Conservation (phyloP, 2,329 filamentous ascomycete species). For the Colletotrichum limetticola region DNA sequence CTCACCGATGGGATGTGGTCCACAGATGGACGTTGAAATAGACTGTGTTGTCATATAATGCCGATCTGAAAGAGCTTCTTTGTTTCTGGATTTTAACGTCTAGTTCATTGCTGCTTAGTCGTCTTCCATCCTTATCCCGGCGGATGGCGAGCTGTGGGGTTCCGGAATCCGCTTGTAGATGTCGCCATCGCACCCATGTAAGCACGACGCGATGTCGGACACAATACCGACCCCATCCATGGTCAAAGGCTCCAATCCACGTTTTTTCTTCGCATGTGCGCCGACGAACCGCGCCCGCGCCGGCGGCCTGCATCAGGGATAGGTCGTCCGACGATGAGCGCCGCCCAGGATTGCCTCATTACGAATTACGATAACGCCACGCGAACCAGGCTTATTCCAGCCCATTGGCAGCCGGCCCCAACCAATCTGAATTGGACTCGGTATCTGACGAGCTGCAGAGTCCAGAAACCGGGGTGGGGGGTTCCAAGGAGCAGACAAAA, state of each 20-base stretch:
- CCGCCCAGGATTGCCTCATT: constrained; percentile 4
- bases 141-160: constrained; percentile 16
- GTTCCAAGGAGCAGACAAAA: neutral
- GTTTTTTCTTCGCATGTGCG: constrained; percentile 1
- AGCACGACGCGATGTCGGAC: constrained; percentile 26
- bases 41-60: neutral
- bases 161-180: neutral
- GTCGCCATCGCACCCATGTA: constrained; percentile 32
- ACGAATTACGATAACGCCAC: constrained; percentile 21
- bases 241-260: neutral
- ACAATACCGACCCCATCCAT: constrained; percentile 3
- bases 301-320: constrained; percentile 21
- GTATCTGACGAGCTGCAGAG: constrained; percentile 3
- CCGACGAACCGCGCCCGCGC: neutral
- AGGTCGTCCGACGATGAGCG: neutral
- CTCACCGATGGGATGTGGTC: neutral
- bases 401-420: neutral
- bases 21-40: neutral
- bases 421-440: constrained; percentile 2
- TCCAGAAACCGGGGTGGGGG: neutral
- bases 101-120: neutral
- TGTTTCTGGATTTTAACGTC: neutral
- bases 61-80: neutral
- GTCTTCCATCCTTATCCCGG: constrained; percentile 1
- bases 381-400: neutral